Evolutionary conservation across 192 early-diverging fungal species (phyloP), one percentile per base, ranked within the genome.

Genomic region (Coemansia sp.): DNA sequence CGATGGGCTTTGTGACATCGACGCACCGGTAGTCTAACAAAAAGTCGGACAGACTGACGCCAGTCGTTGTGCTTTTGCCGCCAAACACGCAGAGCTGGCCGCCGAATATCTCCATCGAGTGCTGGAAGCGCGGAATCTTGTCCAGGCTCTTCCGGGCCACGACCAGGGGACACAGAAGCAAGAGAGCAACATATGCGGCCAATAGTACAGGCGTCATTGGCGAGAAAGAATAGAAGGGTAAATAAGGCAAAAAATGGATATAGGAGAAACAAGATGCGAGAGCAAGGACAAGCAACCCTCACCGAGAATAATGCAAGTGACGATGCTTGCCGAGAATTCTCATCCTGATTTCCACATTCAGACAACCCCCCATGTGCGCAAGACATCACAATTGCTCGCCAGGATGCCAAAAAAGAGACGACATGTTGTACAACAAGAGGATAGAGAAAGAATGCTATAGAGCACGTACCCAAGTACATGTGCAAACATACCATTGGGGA

Each of bases 21-120:
- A 76, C 68, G 21, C 74, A 76, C 6, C 68, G 67, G 27, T 70
- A 76, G 58, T 76, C 74, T 11, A 70, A 57, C 41, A 70, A 53
- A 62, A 63, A 76, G 53, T 70, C 68, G 1, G 35, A 15, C 1
- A 70, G 37, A 3, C 18, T 38, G 14, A 43, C 48, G 15, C 59
- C 63, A 14, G 65, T 65, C 0, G 6, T 27, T 1, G 32, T 67
- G 19, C 38, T 44, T 26, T 69, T 76, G 19, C 74, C 74, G 17
- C 74, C 74, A 57, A 76, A 76, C 17, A 76, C 74, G 36, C 74
- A 76, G 12, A 76, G 48, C 56, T 76, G 50, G 14, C 74, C 74
- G 14, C 66, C 52, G 37, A 76, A 57, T 55, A 76, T 61, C 60
- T 76, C 74, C 68, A 71, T 71, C n/a, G 74, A 54, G 48, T 76